Evolutionary conservation across 208 protist genomes (phyloP), one percentile per base, ranked within the genome.

Genomic region (Leishmania tropica): DNA sequence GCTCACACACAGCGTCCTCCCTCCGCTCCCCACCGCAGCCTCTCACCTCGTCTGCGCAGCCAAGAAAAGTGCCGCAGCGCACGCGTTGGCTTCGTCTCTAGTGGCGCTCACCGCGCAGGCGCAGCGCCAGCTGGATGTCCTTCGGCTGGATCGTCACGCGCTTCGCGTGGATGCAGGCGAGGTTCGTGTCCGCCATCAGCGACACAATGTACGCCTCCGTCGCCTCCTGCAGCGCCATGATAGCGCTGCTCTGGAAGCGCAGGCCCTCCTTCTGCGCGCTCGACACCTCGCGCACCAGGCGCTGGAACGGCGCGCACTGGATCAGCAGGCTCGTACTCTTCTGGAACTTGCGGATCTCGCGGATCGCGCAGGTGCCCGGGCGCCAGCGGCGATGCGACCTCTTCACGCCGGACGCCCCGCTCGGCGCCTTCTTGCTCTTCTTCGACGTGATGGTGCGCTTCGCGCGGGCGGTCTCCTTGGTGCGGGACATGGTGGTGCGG

Each of bases 131-230:
- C 84, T 93, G 88, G 78, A 91, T 84, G 79, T 93, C 96, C 84
- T 95, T 95, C 47, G 87, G 87, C 90, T 96, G 90, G 76, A 98
- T 91, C 48, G 94, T 97, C 53, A 97, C 94, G 80, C 96, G 87
- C 80, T 94, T 92, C 64, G 93, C 92, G 87, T 98, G 95, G 76
- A 97, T 88, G 65, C 92, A 92, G 75, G 89, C 93, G 76, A 98
- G 87, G 89, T 98, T 96, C 74, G 94, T 95, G 87, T 98, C 96
- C 81, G 97, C 97, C 67, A 98, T 97, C 53, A 75, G 84, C 75
- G 84, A 88, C 76, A 98, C 93, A 51, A 99, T 75, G 85, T 98
- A 98, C n/a, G 94, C 83, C 85, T 99, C 97, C 58, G 93, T 89
- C 48, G 96, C 93, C 88, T 98, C 96, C 89, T 98, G 95, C 56